Evolutionary conservation across 805 yeast species (phyloP).

Genomic region (Kazachstania taianensis): DNA sequence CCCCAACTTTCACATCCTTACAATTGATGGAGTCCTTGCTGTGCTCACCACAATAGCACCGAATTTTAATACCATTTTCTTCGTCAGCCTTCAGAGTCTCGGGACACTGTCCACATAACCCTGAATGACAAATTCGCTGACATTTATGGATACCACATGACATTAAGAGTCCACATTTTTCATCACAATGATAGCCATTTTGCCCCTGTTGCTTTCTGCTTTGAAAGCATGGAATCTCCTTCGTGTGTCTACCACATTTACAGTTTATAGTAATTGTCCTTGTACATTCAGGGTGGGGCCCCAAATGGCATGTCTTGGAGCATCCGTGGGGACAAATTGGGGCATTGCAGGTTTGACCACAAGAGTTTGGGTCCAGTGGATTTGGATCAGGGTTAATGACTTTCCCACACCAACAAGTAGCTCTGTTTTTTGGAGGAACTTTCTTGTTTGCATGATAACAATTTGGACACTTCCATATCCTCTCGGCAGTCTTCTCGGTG

Average conservation of each 20-base stretch:
- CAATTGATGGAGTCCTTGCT: conserved; percentile 29
- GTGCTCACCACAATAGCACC: conserved; percentile 71
- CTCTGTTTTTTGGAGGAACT: conserved; percentile 39
- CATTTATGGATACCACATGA: conserved; percentile 72
- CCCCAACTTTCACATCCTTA: conserved; percentile 35
- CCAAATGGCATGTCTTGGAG: conserved; percentile 73
- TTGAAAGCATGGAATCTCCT: conserved; percentile 68
- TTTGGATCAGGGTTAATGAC: conserved; percentile 53
- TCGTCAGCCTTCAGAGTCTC: conserved; percentile 27
- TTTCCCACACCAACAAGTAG: conserved; percentile 82
- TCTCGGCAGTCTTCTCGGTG: conserved; percentile 48
- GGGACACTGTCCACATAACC: conserved; percentile 70
- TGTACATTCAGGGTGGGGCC: conserved; percentile 74
- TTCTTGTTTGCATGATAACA: conserved; percentile 37
- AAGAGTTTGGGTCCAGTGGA: conserved; percentile 63
- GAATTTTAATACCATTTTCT: conserved; percentile 20
- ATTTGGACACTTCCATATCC: conserved; percentile 82
- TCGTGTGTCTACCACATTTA: conserved; percentile 57
- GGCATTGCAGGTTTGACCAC: conserved; percentile 73
- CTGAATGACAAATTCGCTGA: conserved; percentile 56
- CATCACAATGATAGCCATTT: conserved; percentile 36
- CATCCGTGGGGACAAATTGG: conserved; percentile 68
- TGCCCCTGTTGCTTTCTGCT: conserved; percentile 48
- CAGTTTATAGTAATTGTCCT: conserved; percentile 63
- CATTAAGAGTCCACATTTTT: conserved; percentile 47